phyloP scores from a whole-genome alignment of 2,329 filamentous ascomycete genomes.

The Hypoxylon sp. region DNA sequence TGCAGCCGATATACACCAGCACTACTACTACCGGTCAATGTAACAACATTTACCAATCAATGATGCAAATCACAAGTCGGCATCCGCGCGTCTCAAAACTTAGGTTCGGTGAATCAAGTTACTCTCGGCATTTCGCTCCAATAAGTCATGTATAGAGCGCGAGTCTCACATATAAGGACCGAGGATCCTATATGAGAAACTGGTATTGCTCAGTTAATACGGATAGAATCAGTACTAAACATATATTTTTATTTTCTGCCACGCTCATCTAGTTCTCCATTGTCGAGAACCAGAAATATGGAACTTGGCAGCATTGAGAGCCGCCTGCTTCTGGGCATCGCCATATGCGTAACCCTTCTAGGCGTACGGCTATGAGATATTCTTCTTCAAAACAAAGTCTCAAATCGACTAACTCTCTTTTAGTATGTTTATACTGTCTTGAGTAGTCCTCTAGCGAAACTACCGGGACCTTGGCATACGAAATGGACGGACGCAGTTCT shows the following conservation, averaged over 20 bases:
- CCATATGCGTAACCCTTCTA: slow-evolving; percentile 17
- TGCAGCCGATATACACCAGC: background rate
- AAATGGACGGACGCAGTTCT: slow-evolving; percentile 44
- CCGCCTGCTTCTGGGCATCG: slow-evolving; percentile 18
- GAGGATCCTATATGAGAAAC: background rate
- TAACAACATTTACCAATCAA: slow-evolving; percentile 7
- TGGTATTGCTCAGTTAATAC: background rate
- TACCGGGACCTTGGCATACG: slow-evolving; percentile 51
- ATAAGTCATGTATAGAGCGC: background rate
- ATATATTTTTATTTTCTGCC: background rate
- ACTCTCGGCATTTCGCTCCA: slow-evolving; percentile 29
- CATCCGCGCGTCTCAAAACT: background rate
- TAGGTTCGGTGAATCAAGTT: background rate
- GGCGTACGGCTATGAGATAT: slow-evolving; percentile 21
- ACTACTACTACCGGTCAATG: background rate
- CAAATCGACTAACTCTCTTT: slow-evolving; percentile 16
- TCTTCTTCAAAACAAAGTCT: background rate
- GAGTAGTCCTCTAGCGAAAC: slow-evolving; percentile 41
- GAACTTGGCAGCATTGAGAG: slow-evolving; percentile 19
- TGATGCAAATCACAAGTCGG: slow-evolving; percentile 18
- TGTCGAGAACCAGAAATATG: slow-evolving; percentile 21
- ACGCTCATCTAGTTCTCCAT: background rate
- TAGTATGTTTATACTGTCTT: slow-evolving; percentile 37
- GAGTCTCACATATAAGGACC: background rate
- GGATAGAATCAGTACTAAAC: background rate